Evolutionary conservation across 805 yeast species (phyloP).

Genomic region (Sugiyamaella americana): DNA sequence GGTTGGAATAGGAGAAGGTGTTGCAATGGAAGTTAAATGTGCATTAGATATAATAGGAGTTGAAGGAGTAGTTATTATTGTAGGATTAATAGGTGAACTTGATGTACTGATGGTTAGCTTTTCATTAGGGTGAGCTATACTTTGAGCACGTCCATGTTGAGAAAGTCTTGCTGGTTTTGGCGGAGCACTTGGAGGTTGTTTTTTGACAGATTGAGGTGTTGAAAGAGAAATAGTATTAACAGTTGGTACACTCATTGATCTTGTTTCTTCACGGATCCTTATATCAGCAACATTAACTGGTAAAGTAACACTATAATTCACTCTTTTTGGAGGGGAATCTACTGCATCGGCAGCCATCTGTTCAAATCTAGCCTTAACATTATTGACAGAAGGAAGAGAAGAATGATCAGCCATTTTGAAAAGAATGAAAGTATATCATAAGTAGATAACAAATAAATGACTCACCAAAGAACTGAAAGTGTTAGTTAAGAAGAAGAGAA

Average conservation of each 20-base stretch:
- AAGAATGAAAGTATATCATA: too few species aligned
- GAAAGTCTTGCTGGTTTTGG: slow-evolving; percentile 19
- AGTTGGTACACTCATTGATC: slow-evolving; percentile 2
- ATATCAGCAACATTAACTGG: not conserved
- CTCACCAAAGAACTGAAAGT: too few species aligned
- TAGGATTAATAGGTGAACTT: not conserved
- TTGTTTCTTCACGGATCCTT: not conserved
- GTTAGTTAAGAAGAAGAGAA: too few species aligned
- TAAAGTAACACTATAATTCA: not conserved
- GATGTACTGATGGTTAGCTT: slow-evolving; percentile 1
- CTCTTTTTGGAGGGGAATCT: not conserved
- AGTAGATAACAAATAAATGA: too few species aligned
- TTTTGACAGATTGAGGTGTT: slow-evolving; percentile 2
- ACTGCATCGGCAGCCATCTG: slow-evolving; percentile 12
- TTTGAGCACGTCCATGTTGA: too few species aligned
- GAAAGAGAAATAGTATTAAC: not conserved
- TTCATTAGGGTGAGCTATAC: not conserved
- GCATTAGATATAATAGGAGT: slow-evolving; percentile 4
- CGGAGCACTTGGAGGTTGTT: slow-evolving; percentile 8
- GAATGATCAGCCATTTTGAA: slow-evolving; percentile 13
- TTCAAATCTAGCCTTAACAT: slow-evolving; percentile 19
- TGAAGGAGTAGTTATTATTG: not conserved
- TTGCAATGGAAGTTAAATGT: not conserved
- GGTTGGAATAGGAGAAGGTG: slow-evolving; percentile 3
- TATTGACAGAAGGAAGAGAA: slow-evolving; percentile 21